Evolutionary conservation across 192 early-diverging fungal species (phyloP).

Genomic region (Backusella liffmaniae): DNA sequence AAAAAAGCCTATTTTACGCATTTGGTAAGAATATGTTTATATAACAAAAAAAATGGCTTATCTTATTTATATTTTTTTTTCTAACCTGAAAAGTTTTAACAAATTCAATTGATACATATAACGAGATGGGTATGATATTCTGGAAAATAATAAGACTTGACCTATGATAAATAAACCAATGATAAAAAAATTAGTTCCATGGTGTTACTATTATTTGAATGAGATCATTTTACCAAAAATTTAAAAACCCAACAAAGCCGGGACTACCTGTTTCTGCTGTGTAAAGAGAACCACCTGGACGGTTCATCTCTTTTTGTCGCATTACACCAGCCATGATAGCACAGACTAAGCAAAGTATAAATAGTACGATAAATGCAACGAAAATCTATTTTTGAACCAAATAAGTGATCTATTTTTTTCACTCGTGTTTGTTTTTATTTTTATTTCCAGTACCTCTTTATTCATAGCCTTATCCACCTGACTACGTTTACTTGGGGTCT

Average conservation of each 20-base stretch:
- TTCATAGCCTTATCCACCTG: constrained; percentile 72
- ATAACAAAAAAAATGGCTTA: background rate
- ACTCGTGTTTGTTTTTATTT: background rate
- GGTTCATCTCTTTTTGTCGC: background rate
- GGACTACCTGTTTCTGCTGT: constrained; percentile 17
- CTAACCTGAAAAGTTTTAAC: constrained; percentile 80
- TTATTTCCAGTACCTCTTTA: constrained; percentile 39
- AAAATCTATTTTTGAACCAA: constrained; percentile 42
- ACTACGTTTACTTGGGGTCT: constrained; percentile 88
- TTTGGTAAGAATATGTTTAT: constrained; percentile 12
- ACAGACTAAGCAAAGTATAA: constrained; percentile 51
- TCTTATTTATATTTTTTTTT: background rate
- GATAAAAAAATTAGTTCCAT: constrained; percentile 21
- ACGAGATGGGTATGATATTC: constrained; percentile 94
- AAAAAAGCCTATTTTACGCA: constrained; percentile 71
- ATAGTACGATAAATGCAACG: constrained; percentile 53
- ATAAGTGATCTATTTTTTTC: background rate
- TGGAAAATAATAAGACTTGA: constrained; percentile 91
- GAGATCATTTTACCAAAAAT: constrained; percentile 41
- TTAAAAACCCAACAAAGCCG: constrained; percentile 27
- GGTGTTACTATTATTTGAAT: background rate
- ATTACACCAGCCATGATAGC: constrained; percentile 50
- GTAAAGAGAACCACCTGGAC: constrained; percentile 10
- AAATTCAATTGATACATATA: constrained; percentile 93
- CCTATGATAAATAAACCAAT: constrained; percentile 33